A percentile compares a stretch with the other conserved stretches of the same genome.
phyloP scores from a whole-genome alignment of 495 filamentous ascomycete genomes.

The Sabuloglossum arenarium region DNA sequence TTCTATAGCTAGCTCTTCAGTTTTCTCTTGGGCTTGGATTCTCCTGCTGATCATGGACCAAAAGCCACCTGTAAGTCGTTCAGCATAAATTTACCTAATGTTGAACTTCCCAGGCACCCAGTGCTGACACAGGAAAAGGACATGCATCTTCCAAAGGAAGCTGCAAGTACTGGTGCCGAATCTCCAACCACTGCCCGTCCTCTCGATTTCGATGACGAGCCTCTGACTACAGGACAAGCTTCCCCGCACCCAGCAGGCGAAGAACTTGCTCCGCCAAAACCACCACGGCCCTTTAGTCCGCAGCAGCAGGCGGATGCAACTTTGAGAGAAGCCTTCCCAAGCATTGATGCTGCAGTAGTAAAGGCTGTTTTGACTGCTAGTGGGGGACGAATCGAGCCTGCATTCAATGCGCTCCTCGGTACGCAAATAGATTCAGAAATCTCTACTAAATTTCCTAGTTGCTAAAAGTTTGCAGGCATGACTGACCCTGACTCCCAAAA shows the following conservation, averaged over 20 bases:
- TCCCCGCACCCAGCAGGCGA: conserved; percentile 20
- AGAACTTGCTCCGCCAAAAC: conserved; percentile 55
- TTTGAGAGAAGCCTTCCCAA: conserved; percentile 83
- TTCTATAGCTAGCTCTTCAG: neutral
- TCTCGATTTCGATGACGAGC: conserved; percentile 74
- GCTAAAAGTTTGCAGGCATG: conserved; percentile 38
- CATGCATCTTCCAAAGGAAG: neutral
- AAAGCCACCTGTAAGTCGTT: neutral
- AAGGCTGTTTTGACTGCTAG: conserved; percentile 78
- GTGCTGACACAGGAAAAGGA: neutral
- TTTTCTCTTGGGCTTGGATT: neutral
- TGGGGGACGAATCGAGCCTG: conserved; percentile 71
- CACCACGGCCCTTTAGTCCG: conserved; percentile 65
- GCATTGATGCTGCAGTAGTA: conserved; percentile 59
- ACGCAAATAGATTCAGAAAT: conserved; percentile 7
- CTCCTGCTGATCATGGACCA: neutral
- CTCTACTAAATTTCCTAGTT: neutral
- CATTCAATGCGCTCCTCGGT: conserved; percentile 89
- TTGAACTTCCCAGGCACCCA: neutral
- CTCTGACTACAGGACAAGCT: conserved; percentile 35
- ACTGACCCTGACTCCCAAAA: conserved; percentile 73
- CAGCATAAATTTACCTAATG: neutral
- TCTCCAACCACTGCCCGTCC: conserved; percentile 70
- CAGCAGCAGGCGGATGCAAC: conserved; percentile 70
- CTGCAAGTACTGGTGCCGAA: conserved; percentile 26